phyloP scores from a whole-genome alignment of 805 yeast genomes.

The Candida vartiovaarae region DNA sequence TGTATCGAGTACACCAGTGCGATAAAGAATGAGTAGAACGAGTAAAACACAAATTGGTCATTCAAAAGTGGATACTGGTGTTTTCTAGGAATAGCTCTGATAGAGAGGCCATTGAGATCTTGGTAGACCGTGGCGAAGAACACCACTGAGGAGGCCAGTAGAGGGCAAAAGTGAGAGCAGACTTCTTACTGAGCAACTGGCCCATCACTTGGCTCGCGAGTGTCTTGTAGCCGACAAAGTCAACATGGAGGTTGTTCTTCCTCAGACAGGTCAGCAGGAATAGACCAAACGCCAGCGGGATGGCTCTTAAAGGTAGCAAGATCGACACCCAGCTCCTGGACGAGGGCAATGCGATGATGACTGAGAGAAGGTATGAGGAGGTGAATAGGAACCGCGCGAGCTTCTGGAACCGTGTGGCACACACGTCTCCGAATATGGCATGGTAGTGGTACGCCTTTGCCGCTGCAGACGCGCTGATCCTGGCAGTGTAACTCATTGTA shows the following conservation, averaged over 20 bases:
- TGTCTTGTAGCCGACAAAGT: constrained; percentile 28
- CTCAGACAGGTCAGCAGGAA: constrained; percentile 31
- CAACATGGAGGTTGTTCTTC: constrained; percentile 34
- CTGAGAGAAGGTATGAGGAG: constrained; percentile 22
- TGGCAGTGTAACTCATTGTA: constrained; percentile 2
- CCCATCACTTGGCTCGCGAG: constrained; percentile 21
- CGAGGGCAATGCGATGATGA: constrained; percentile 21
- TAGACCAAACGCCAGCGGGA: constrained; percentile 24
- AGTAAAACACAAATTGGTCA: constrained; percentile 40
- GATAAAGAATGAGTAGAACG: constrained; percentile 36
- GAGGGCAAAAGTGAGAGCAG: constrained; percentile 13
- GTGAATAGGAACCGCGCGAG: constrained; percentile 30
- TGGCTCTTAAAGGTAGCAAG: constrained; percentile 19
- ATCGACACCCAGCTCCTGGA: constrained; percentile 20
- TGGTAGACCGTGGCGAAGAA: constrained; percentile 20
- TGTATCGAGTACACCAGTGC: constrained; percentile 43
- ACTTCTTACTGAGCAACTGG: constrained; percentile 20
- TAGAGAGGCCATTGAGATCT: constrained; percentile 16
- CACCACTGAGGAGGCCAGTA: constrained; percentile 19
- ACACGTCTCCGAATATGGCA: constrained; percentile 33
- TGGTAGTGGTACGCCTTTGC: constrained; percentile 27
- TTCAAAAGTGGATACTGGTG: constrained; percentile 36
- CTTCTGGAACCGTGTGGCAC: constrained; percentile 33
- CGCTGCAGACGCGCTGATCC: constrained; percentile 1
- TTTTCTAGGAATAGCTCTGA: constrained; percentile 27